These are phyloP conservation scores for Camelina hispida DNA, from an alignment of 345 rosid genomes.

Conservation along the genomic window DNA sequence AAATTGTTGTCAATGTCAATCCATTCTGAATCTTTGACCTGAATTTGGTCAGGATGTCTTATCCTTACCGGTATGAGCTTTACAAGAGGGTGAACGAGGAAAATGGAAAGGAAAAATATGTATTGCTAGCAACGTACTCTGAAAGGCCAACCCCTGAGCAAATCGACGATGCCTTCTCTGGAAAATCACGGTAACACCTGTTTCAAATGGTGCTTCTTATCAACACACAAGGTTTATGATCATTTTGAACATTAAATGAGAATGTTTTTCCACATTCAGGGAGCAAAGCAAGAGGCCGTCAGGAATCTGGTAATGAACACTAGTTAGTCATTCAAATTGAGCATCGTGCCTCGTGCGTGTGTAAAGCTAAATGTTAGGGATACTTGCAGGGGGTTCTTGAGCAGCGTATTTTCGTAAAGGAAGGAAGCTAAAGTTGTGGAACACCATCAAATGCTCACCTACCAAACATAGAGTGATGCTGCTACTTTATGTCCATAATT, in stretches of 20 bases:
- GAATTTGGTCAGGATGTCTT: constrained; percentile 63
- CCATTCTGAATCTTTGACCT: background rate
- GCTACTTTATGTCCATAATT: background rate
- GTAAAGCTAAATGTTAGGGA: background rate
- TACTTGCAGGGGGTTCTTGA: constrained; percentile 64
- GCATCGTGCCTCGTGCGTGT: background rate
- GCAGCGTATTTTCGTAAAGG: constrained; percentile 55
- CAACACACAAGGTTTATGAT: background rate
- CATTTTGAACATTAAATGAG: background rate
- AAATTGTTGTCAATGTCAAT: background rate
- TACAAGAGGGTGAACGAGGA: constrained; percentile 72
- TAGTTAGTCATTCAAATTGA: background rate
- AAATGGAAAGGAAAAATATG: constrained; percentile 66
- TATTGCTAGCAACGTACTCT: constrained; percentile 57
- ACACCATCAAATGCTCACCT: background rate
- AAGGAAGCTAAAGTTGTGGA: constrained; percentile 10
- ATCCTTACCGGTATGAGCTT: constrained; percentile 65
- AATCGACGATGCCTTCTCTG: constrained; percentile 75
- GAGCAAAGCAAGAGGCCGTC: constrained; percentile 59
- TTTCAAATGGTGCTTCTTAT: background rate
- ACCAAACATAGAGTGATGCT: background rate
- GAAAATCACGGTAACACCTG: constrained; percentile 56
- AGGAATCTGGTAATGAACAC: constrained; percentile 65
- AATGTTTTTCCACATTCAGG: constrained; percentile 42
- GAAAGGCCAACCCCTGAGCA: constrained; percentile 70